phyloP scores from a whole-genome alignment of 306 rosid species.

The Cucurbita maxima region DNA sequence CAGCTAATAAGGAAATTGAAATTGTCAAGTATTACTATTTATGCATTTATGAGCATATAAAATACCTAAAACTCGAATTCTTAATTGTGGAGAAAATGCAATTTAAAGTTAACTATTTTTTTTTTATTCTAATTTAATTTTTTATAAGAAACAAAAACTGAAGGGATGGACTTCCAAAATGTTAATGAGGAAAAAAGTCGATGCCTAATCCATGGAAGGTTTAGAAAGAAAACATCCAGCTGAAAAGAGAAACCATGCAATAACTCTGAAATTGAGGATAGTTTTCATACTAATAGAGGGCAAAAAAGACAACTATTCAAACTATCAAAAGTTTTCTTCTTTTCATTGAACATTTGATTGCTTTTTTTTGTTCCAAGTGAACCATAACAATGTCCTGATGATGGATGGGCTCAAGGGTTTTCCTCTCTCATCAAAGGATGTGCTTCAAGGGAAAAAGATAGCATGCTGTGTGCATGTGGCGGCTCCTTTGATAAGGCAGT shows the following conservation, averaged over 20 bases:
- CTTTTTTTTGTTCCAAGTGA: background rate
- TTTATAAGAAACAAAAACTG: background rate
- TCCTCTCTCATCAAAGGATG: background rate
- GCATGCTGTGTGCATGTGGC: background rate
- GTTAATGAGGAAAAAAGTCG: background rate
- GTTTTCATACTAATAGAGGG: background rate
- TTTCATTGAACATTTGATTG: background rate
- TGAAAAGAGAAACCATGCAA: background rate
- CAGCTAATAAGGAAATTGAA: background rate
- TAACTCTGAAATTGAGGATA: background rate
- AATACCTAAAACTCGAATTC: background rate
- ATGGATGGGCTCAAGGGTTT: background rate
- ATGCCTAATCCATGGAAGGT: background rate
- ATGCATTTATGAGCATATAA: background rate
- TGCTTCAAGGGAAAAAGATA: background rate
- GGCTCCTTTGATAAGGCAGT: background rate
- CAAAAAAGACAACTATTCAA: background rate
- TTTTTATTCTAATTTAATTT: background rate
- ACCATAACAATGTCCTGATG: background rate
- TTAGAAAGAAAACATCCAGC: background rate
- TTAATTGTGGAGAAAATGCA: background rate
- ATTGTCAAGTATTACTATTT: background rate
- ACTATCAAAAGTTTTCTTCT: background rate
- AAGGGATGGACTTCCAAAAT: background rate
- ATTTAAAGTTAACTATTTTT: background rate